Evolutionary conservation across 2,329 filamentous ascomycete genomes (phyloP).

Genomic region (Cladosporium sp.): DNA sequence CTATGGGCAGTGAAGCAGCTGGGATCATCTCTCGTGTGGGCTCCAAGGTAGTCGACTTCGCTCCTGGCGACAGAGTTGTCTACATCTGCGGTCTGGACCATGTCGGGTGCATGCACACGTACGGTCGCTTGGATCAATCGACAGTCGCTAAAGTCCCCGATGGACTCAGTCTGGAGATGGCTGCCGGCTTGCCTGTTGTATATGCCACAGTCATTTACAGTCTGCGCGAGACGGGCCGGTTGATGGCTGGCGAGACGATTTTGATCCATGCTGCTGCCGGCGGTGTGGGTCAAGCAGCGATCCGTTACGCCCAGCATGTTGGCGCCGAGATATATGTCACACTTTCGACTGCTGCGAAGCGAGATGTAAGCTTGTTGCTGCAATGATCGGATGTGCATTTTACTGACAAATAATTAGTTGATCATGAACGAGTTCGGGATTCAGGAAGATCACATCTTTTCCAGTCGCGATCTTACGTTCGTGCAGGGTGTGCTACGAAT

Average conservation of each 20-base stretch:
- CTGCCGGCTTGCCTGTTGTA: constrained; percentile 14
- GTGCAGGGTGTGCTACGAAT: constrained; percentile 10
- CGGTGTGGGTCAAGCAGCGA: constrained; percentile 35
- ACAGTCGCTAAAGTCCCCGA: constrained; percentile 31
- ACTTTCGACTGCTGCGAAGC: background rate
- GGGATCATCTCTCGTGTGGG: constrained; percentile 6
- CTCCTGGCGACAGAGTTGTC: background rate
- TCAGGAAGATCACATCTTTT: constrained; percentile 3
- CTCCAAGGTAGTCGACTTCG: constrained; percentile 2
- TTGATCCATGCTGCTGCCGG: constrained; percentile 38
- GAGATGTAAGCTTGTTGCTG: background rate
- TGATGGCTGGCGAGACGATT: constrained; percentile 37
- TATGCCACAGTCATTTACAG: constrained; percentile 30
- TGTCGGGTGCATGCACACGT: constrained; percentile 20
- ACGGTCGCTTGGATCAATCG: background rate
- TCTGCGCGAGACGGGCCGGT: constrained; percentile 31
- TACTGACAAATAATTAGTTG: background rate
- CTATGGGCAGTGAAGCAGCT: background rate
- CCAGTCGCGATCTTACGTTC: constrained; percentile 32
- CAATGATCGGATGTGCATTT: background rate
- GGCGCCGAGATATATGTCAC: background rate
- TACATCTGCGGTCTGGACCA: constrained; percentile 1
- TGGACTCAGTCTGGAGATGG: constrained; percentile 24
- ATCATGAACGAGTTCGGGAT: background rate
- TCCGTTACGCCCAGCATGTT: background rate